A percentile compares a stretch with the other conserved stretches of the same genome.
Conservation (phyloP, 1,139 yeast genomes). For the Kodamaea plutei region DNA sequence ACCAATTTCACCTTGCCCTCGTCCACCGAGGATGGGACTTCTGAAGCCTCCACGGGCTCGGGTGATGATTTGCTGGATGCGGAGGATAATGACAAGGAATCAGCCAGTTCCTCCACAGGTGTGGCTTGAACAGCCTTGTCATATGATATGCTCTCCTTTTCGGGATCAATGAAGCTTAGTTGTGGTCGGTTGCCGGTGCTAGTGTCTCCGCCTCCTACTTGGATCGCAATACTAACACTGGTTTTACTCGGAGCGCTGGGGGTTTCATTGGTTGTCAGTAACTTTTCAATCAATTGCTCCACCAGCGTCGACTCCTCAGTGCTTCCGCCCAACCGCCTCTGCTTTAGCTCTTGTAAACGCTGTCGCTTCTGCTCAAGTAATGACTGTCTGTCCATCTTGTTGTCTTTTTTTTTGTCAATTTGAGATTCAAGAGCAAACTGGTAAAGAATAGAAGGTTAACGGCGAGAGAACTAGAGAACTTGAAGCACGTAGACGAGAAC, state of each 20-base stretch:
- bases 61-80: neutral
- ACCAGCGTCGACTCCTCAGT: slow-evolving; percentile 13
- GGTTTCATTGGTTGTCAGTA: slow-evolving; percentile 8
- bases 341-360: slow-evolving; percentile 38
- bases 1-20: slow-evolving; percentile 1
- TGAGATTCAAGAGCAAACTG: slow-evolving; percentile 3
- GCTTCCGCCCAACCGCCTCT: slow-evolving; percentile 21
- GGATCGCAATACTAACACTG: slow-evolving; percentile 24
- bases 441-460: neutral
- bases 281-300: slow-evolving; percentile 19
- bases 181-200: neutral
- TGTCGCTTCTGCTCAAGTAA: slow-evolving; percentile 40
- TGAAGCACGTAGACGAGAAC: too few species aligned
- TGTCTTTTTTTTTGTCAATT: slow-evolving; percentile 1
- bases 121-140: slow-evolving; percentile 32
- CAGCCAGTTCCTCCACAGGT: slow-evolving; percentile 3
- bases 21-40: neutral
- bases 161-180: slow-evolving; percentile 3
- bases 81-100: neutral
- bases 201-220: slow-evolving; percentile 17
- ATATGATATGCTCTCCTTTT: slow-evolving; percentile 20
- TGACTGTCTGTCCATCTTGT: slow-evolving; percentile 34
- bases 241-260: slow-evolving; percentile 9
- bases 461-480: too few species aligned
- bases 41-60: neutral